Evolutionary conservation across 192 early-diverging fungal genomes (phyloP), one percentile per base, ranked within the genome.

Genomic region (Glomus cerebriforme): DNA sequence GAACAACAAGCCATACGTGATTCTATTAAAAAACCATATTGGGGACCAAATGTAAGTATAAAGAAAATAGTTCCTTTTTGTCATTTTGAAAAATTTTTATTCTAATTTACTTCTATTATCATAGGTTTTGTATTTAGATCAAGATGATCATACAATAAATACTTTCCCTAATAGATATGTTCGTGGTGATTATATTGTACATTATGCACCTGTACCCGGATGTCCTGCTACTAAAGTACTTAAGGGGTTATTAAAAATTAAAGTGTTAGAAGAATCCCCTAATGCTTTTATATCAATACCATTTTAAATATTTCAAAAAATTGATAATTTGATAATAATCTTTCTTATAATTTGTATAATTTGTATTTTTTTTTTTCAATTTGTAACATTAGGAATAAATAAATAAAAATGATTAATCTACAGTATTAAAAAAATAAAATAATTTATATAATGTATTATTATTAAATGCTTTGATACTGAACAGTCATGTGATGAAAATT

Each of bases 1-100:
- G 89, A 90, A 77, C 87, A 90, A 60, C 77, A 72, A 26, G 87
- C 89, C 13, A 87, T 90, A 79, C 87, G 87, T 86, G 86, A 87
- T 37, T 35, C 88, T 1, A 86, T 90, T 80, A 79, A 43, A 29
- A 72, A 84, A 10, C 73, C 81, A 31, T 73, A 81, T 45, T 83
- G 81, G 82, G 15, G 67, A 35, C 31, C 64, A 2, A 80, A 79
- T 35, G 83, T 84, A 81, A 60, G 79, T 73, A 54, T 31, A 26
- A 29, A 4, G 66, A 19, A 35, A 0, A 49, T 79, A 15, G n/a
- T 63, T 58, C 45, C 29, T 66, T 7, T 37, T 7, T 6, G 6
- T 43, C 39, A 43, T 43, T 43, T 43, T n/a, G n/a, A n/a, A 10
- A 43, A 43, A 3, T 43, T 12, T 43, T 12, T 43, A 43, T 43